Conservation (phyloP, 164 flowering plant species). For the Houttuynia cordata region DNA sequence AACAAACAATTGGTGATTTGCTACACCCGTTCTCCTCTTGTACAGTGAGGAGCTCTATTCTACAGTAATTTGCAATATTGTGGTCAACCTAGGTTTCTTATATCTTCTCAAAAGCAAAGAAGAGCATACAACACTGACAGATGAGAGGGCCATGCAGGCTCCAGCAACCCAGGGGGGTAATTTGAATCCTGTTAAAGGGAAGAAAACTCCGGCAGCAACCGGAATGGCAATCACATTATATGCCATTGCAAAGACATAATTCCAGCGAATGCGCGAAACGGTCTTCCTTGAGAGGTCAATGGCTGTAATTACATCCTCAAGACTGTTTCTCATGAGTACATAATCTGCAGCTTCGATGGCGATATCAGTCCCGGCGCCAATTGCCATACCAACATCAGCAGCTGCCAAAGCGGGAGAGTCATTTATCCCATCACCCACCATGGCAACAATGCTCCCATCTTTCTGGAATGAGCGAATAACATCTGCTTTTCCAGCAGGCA, state of each 20-base stretch:
- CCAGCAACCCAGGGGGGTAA: conserved; percentile 98
- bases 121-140: conserved; percentile 96
- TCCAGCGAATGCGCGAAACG: conserved; percentile 60
- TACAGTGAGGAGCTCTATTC: conserved; percentile 29
- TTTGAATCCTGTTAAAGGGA: conserved; percentile 42
- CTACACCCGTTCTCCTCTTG: background rate
- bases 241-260: conserved; percentile 89
- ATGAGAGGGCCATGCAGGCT: conserved; percentile 97
- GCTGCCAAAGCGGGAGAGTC: conserved; percentile 98
- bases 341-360: conserved; percentile 99
- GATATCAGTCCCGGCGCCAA: conserved; percentile 98
- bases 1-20: conserved; percentile 10
- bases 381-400: conserved; percentile 97
- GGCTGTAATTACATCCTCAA: conserved; percentile 93
- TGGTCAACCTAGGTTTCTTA: conserved; percentile 80
- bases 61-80: conserved; percentile 72
- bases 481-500: conserved; percentile 97
- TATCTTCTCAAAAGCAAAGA: conserved; percentile 85
- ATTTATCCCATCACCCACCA: conserved; percentile 98
- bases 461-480: conserved; percentile 59
- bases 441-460: conserved; percentile 74
- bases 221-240: conserved; percentile 88
- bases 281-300: conserved; percentile 91
- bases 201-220: conserved; percentile 87
- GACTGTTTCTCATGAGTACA: conserved; percentile 81